Percentiles rank a stretch among this genome's conserved stretches.
phyloP scores from a whole-genome alignment of 2,329 filamentous ascomycete genomes.

The Xylaria arbuscula region DNA sequence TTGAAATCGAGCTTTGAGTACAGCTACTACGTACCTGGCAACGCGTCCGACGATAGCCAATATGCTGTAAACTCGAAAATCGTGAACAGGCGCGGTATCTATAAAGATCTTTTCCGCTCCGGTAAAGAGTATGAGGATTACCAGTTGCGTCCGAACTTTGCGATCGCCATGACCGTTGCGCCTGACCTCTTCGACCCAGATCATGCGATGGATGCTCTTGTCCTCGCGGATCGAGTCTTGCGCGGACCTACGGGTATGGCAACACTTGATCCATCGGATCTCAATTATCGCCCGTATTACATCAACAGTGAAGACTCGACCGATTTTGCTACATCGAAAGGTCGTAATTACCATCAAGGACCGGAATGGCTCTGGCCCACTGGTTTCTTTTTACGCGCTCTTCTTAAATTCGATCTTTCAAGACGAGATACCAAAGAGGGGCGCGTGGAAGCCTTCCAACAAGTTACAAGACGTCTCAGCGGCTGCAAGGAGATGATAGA shows the following conservation, averaged over 20 bases:
- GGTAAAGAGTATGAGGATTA: conserved; percentile 98
- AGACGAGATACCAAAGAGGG: conserved; percentile 72
- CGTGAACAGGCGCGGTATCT: conserved; percentile 92
- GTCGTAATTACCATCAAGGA: conserved; percentile 97
- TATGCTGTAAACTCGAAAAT: conserved; percentile 84
- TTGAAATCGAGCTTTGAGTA: conserved; percentile 90
- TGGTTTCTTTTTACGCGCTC: conserved; percentile 91
- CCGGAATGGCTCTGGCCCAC: conserved; percentile 99
- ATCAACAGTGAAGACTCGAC: conserved; percentile 92
- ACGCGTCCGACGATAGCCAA: conserved; percentile 74
- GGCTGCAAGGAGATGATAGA: conserved; percentile 88
- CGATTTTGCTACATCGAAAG: conserved; percentile 92
- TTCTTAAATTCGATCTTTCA: conserved; percentile 89
- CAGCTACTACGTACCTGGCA: conserved; percentile 85
- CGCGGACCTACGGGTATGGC: conserved; percentile 94
- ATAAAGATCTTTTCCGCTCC: conserved; percentile 95
- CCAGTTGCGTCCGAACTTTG: conserved; percentile 92
- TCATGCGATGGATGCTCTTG: conserved; percentile 83
- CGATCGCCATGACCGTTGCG: conserved; percentile 94
- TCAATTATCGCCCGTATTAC: conserved; percentile 96
- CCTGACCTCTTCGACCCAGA: conserved; percentile 84
- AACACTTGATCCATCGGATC: conserved; percentile 89
- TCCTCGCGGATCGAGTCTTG: conserved; percentile 80
- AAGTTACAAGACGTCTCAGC: conserved; percentile 83
- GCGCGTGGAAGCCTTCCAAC: conserved; percentile 89